These are phyloP conservation scores for Cicer judaicum DNA, from an alignment of 306 rosid genomes.

Conservation along the genomic window DNA sequence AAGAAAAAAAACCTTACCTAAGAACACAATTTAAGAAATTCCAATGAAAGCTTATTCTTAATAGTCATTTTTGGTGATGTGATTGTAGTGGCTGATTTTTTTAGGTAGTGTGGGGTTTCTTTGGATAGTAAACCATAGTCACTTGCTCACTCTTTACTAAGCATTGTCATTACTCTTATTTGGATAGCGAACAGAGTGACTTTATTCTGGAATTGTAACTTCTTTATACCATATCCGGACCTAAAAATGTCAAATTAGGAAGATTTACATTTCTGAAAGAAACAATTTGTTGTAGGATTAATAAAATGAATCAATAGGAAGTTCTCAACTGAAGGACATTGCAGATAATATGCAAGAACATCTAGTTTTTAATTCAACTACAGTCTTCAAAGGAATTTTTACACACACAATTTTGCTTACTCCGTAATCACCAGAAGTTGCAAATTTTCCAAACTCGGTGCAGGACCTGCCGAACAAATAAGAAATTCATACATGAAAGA, in stretches of 20 bases:
- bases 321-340: not conserved
- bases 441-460: slow-evolving; percentile 74
- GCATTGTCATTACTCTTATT: slow-evolving; percentile 84
- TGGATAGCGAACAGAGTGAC: slow-evolving; percentile 59
- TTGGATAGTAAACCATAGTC: slow-evolving; percentile 36
- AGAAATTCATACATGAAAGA: slow-evolving; percentile 6
- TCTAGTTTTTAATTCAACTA: not conserved
- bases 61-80: slow-evolving; percentile 58
- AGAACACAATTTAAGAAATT: slow-evolving; percentile 25
- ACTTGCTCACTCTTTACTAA: slow-evolving; percentile 52
- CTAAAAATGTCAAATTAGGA: slow-evolving; percentile 47
- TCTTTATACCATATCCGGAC: slow-evolving; percentile 75
- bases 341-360: not conserved
- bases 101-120: slow-evolving; percentile 28
- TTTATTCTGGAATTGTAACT: slow-evolving; percentile 44
- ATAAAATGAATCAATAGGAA: not conserved
- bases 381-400: too few relatives aligned
- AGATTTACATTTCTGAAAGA: not conserved
- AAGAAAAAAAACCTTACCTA: slow-evolving; percentile 47
- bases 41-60: slow-evolving; percentile 47
- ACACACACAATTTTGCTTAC: slow-evolving; percentile 49
- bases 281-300: not conserved
- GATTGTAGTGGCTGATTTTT: slow-evolving; percentile 43
- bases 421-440: slow-evolving; percentile 91
- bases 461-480: slow-evolving; percentile 60